These are phyloP conservation scores for Delitschia confertaspora DNA, from an alignment of 495 filamentous ascomycete species.

Conservation along the genomic window DNA sequence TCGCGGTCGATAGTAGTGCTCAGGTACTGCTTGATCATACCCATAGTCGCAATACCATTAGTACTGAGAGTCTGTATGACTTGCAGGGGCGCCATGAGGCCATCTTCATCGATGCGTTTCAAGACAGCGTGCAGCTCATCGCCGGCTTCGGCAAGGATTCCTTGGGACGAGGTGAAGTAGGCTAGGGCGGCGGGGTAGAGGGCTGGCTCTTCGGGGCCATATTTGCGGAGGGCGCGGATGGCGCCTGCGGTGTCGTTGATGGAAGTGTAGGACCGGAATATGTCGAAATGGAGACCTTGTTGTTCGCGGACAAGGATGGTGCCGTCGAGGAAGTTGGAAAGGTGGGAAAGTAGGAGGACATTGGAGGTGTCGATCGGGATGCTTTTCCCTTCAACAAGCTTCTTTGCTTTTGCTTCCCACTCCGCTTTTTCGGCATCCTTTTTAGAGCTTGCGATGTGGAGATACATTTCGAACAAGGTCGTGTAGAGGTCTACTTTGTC, in stretches of 20 bases:
- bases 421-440: constrained; percentile 60
- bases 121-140: constrained; percentile 74
- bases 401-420: constrained; percentile 88
- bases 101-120: constrained; percentile 76
- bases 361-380: constrained; percentile 90
- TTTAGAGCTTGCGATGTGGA: constrained; percentile 73
- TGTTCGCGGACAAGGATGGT: constrained; percentile 90
- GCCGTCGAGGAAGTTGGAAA: constrained; percentile 83
- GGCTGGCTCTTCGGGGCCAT: constrained; percentile 84
- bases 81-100: constrained; percentile 90
- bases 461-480: constrained; percentile 94
- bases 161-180: constrained; percentile 80
- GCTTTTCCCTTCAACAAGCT: constrained; percentile 65
- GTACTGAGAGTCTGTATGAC: constrained; percentile 87
- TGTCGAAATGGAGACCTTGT: constrained; percentile 84
- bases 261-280: constrained; percentile 92
- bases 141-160: constrained; percentile 78
- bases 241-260: constrained; percentile 87
- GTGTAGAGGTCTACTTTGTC: constrained; percentile 86
- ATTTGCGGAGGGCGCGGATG: constrained; percentile 79
- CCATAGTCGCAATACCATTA: constrained; percentile 88
- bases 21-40: constrained; percentile 90
- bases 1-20: constrained; percentile 81
- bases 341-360: constrained; percentile 81
- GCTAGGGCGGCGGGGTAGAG: constrained; percentile 87